These are phyloP conservation scores for Entonaema liquescens DNA, from an alignment of 495 filamentous ascomycete species.

Conservation along the genomic window DNA sequence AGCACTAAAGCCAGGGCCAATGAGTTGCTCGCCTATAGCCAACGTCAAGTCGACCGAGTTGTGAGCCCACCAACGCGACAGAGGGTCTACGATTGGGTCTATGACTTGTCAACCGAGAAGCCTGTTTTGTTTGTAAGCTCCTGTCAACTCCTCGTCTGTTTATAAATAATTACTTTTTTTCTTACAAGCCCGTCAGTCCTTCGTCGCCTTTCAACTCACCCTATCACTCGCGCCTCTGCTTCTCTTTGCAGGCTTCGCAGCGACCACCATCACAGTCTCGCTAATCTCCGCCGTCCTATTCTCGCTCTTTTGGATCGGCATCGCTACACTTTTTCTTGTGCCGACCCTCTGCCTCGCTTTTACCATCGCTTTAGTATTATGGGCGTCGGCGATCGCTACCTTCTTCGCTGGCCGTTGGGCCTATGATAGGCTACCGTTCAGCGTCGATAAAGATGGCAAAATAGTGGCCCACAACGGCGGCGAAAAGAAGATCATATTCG, in stretches of 20 bases:
- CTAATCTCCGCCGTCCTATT: conserved; percentile 65
- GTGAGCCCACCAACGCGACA: conserved; percentile 46
- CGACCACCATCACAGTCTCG: conserved; percentile 63
- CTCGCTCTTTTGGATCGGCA: conserved; percentile 67
- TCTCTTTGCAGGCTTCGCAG: conserved; percentile 67
- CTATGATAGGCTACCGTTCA: conserved; percentile 43
- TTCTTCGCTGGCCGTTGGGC: conserved; percentile 65
- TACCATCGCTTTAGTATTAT: conserved; percentile 63
- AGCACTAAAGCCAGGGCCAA: conserved; percentile 31
- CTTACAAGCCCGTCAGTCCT: conserved; percentile 47
- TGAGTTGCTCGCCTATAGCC: conserved; percentile 44
- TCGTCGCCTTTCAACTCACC: conserved; percentile 64
- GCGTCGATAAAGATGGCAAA: conserved; percentile 30
- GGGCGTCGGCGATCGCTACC: conserved; percentile 67
- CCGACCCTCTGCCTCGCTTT: conserved; percentile 69
- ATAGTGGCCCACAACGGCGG: conserved; percentile 8
- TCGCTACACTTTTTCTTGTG: conserved; percentile 69
- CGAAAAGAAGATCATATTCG: conserved; percentile 38
- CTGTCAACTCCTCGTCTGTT: neutral
- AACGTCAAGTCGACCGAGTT: conserved; percentile 49
- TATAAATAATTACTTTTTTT: neutral
- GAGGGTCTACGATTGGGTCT: conserved; percentile 37
- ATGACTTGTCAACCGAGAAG: conserved; percentile 38
- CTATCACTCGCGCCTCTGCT: conserved; percentile 66
- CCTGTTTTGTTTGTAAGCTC: conserved; percentile 51